Evolutionary conservation across 1,139 yeast genomes (phyloP).

Genomic region (Neolecta irregularis): DNA sequence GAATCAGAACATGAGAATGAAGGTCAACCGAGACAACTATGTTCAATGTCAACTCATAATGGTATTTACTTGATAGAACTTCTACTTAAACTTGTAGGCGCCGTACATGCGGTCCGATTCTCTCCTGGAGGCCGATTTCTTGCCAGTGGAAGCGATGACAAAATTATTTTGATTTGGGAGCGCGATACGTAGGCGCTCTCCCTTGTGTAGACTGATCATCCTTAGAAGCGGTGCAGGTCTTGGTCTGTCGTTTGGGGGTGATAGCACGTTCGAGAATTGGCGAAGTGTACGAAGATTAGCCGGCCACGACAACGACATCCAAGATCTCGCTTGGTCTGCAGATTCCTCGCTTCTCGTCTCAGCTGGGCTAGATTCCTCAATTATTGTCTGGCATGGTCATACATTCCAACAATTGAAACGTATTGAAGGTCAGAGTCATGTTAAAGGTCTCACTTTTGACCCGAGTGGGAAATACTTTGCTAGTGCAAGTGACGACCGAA

Average conservation of each 20-base stretch:
- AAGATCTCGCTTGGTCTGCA: constrained; percentile 96
- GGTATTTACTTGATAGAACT: constrained; percentile 13
- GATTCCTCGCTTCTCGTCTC: constrained; percentile 80
- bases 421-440: constrained; percentile 83
- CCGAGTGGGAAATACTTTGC: constrained; percentile 94
- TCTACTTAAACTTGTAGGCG: constrained; percentile 33
- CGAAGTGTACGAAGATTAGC: constrained; percentile 46
- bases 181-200: constrained; percentile 43
- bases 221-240: constrained; percentile 3
- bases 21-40: constrained; percentile 41
- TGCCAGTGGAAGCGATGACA: constrained; percentile 92
- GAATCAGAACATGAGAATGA: constrained; percentile 19
- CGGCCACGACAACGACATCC: constrained; percentile 89
- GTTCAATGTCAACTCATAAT: constrained; percentile 70
- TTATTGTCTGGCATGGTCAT: constrained; percentile 83
- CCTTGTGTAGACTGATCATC: neutral
- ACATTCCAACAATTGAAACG: constrained; percentile 82
- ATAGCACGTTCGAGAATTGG: constrained; percentile 11
- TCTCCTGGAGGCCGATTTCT: constrained; percentile 82
- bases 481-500: constrained; percentile 78
- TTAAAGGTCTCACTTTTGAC: constrained; percentile 90
- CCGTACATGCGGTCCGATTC: constrained; percentile 82
- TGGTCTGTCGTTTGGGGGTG: constrained; percentile 9
- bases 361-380: constrained; percentile 83
- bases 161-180: constrained; percentile 84